Conservation (phyloP, 2,329 filamentous ascomycete species). For the Penicillium sp. region DNA sequence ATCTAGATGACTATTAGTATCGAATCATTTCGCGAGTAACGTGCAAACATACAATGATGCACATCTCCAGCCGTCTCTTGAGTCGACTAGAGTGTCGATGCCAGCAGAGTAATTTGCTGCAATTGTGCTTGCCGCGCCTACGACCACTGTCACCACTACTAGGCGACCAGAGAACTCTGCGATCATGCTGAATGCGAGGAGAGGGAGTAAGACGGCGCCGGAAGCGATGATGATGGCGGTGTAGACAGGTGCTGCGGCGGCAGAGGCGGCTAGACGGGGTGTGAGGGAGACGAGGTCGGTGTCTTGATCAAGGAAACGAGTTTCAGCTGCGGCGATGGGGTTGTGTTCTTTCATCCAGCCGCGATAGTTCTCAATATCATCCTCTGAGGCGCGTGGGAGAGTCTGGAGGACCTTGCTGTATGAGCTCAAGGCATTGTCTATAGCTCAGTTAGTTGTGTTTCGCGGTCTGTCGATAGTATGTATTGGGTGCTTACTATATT, state of each 20-base stretch:
- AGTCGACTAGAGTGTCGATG: slow-evolving; percentile 33
- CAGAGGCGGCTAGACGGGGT: slow-evolving; percentile 15
- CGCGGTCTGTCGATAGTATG: no score
- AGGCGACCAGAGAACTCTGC: slow-evolving; percentile 54
- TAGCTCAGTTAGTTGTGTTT: not conserved
- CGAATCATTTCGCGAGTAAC: not conserved
- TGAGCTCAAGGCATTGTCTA: slow-evolving; percentile 40
- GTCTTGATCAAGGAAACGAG: slow-evolving; percentile 48
- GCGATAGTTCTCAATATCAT: slow-evolving; percentile 49
- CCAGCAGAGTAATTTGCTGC: slow-evolving; percentile 35
- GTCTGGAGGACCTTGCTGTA: slow-evolving; percentile 46
- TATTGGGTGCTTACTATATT: slow-evolving; percentile 51
- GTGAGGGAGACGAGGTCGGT: slow-evolving; percentile 42
- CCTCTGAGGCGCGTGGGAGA: slow-evolving; percentile 41
- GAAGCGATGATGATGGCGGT: slow-evolving; percentile 45
- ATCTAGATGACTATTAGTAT: slow-evolving; percentile 22
- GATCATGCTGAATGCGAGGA: slow-evolving; percentile 55
- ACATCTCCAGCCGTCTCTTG: slow-evolving; percentile 38
- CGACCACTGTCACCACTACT: slow-evolving; percentile 52
- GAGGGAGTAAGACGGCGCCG: slow-evolving; percentile 51
- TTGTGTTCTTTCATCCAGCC: slow-evolving; percentile 49
- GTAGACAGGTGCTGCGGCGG: slow-evolving; percentile 27
- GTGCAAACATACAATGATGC: slow-evolving; percentile 31
- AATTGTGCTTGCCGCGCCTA: slow-evolving; percentile 41
- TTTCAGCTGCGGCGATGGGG: slow-evolving; percentile 48